A percentile compares a stretch with the other conserved stretches of the same genome.
Evolutionary conservation across 441 rosid genomes (phyloP).

Genomic region (Cnidoscolus chayamansa): DNA sequence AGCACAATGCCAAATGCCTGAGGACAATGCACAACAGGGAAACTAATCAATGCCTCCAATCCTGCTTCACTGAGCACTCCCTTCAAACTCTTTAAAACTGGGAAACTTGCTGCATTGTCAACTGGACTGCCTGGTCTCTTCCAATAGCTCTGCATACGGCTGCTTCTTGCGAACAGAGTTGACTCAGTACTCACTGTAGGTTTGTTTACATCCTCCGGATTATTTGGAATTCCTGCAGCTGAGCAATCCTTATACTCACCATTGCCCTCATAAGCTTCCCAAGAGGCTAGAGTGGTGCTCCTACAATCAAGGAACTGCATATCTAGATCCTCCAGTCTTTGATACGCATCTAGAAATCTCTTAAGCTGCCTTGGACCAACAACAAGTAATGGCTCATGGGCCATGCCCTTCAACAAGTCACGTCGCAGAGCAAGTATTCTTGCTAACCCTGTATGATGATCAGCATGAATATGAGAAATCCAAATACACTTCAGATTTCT

Average conservation of each 20-base stretch:
- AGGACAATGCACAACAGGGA: constrained; percentile 94
- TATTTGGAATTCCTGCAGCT: constrained; percentile 27
- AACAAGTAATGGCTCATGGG: constrained; percentile 76
- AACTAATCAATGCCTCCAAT: constrained; percentile 62
- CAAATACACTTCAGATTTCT: constrained; percentile 68
- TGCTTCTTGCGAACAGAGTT: constrained; percentile 56
- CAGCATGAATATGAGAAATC: constrained; percentile 97
- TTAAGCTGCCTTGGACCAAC: constrained; percentile 77
- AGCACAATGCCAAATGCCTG: constrained; percentile 75
- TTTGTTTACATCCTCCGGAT: constrained; percentile 12
- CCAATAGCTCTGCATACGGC: constrained; percentile 70
- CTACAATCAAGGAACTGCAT: constrained; percentile 86
- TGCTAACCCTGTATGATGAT: constrained; percentile 85
- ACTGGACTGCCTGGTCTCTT: constrained; percentile 49
- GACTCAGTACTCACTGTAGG: constrained; percentile 24
- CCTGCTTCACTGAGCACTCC: constrained; percentile 60
- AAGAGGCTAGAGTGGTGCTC: constrained; percentile 57
- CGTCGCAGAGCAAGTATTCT: constrained; percentile 78
- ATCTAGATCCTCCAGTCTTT: constrained; percentile 83
- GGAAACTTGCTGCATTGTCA: constrained; percentile 40
- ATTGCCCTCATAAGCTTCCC: constrained; percentile 46
- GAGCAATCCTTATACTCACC: constrained; percentile 25
- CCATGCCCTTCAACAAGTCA: constrained; percentile 52
- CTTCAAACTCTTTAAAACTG: constrained; percentile 50
- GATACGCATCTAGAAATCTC: constrained; percentile 83